Conservation (phyloP, 2,329 filamentous ascomycete genomes). For the Botrytis pseudocinerea region DNA sequence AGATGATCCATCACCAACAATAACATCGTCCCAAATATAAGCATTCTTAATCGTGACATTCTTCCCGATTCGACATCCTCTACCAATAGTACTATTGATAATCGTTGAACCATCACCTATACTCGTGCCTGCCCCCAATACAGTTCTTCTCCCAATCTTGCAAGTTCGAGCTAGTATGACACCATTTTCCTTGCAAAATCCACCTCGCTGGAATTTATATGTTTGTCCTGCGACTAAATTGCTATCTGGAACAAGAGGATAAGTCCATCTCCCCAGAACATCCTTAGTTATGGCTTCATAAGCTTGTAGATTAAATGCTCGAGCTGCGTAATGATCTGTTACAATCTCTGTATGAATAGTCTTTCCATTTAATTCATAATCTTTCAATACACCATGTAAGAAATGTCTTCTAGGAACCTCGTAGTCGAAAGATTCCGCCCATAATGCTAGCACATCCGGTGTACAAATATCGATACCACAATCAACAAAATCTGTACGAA, state of each 20-base stretch:
- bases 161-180: constrained; percentile 74
- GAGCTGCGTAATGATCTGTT: constrained; percentile 78
- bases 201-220: constrained; percentile 69
- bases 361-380: constrained; percentile 95
- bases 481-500: constrained; percentile 87
- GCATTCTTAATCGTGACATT: constrained; percentile 78
- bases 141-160: constrained; percentile 64
- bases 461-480: constrained; percentile 97
- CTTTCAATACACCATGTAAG: constrained; percentile 88
- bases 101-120: constrained; percentile 73
- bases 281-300: constrained; percentile 90
- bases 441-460: constrained; percentile 88
- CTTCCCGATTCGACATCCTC: constrained; percentile 81
- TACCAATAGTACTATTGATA: constrained; percentile 76
- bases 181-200: constrained; percentile 75
- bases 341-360: constrained; percentile 91
- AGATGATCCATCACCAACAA: constrained; percentile 71
- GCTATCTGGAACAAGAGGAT: constrained; percentile 84
- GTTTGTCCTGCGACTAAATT: constrained; percentile 78
- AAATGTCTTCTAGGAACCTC: constrained; percentile 87
- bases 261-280: constrained; percentile 83
- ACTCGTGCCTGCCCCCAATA: constrained; percentile 74
- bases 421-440: constrained; percentile 98
- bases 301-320: constrained; percentile 81
- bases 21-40: constrained; percentile 84